phyloP scores from a whole-genome alignment of 495 filamentous ascomycete genomes.

The Penicillium daleae region DNA sequence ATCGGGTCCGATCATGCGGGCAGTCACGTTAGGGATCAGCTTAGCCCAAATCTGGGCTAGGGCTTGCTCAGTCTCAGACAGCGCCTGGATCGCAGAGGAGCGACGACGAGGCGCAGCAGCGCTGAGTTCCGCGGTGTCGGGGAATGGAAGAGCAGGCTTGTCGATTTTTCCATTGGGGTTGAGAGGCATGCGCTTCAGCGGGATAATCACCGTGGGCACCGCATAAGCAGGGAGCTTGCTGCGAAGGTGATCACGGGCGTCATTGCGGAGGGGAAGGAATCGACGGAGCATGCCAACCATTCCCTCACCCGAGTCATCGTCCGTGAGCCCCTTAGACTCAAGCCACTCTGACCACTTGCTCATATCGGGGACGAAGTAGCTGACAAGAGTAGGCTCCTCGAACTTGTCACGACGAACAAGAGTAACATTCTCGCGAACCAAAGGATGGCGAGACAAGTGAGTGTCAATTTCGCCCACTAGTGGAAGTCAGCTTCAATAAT shows the following conservation, averaged over 20 bases:
- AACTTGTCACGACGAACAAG: conserved; percentile 84
- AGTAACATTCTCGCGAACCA: conserved; percentile 87
- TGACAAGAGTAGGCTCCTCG: conserved; percentile 88
- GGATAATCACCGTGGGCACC: conserved; percentile 79
- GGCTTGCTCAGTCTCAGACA: conserved; percentile 68
- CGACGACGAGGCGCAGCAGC: conserved; percentile 42
- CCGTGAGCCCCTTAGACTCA: conserved; percentile 55
- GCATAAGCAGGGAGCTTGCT: conserved; percentile 79
- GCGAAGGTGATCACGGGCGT: conserved; percentile 75
- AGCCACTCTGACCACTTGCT: conserved; percentile 72
- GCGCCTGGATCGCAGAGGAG: conserved; percentile 41
- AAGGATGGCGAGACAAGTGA: conserved; percentile 73
- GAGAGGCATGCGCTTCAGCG: conserved; percentile 78
- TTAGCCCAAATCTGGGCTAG: conserved; percentile 70
- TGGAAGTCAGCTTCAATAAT: background rate
- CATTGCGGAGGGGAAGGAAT: conserved; percentile 69
- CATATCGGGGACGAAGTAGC: conserved; percentile 86
- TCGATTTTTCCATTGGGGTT: conserved; percentile 97
- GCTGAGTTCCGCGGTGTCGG: conserved; percentile 67
- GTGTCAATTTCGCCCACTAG: conserved; percentile 87
- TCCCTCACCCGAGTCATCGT: conserved; percentile 49
- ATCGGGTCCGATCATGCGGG: conserved; percentile 63
- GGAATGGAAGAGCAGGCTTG: conserved; percentile 88
- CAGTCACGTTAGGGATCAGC: conserved; percentile 55
- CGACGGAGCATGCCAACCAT: conserved; percentile 66